Evolutionary conservation across 768 basidiomycete genomes (phyloP).

Genomic region (Suillus bovinus): DNA sequence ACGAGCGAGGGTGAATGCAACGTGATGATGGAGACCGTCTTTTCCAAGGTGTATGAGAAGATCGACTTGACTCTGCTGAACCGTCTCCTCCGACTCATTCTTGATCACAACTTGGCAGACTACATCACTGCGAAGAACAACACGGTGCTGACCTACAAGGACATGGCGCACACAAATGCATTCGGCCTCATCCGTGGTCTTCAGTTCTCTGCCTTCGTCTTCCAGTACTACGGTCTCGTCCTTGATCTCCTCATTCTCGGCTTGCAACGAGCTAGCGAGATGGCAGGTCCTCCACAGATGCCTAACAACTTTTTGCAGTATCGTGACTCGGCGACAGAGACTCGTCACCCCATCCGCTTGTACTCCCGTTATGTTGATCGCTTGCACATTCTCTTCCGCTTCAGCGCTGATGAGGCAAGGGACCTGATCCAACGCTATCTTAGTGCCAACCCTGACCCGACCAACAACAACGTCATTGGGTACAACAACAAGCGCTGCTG

Average conservation of each 20-base stretch:
- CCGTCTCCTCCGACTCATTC: conserved; percentile 90
- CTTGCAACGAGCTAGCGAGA: conserved; percentile 96
- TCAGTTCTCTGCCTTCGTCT: conserved; percentile 98
- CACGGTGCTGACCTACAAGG: conserved; percentile 90
- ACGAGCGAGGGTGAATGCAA: conserved; percentile 97
- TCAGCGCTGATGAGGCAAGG: conserved; percentile 94
- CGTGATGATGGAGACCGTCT: conserved; percentile 98
- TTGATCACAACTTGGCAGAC: conserved; percentile 98
- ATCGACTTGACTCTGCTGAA: conserved; percentile 96
- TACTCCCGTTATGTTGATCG: conserved; percentile 97
- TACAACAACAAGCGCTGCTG: conserved; percentile 99
- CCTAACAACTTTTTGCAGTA: conserved; percentile 99
- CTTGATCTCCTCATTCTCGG: conserved; percentile 95
- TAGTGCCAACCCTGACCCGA: conserved; percentile 96
- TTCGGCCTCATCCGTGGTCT: conserved; percentile 97
- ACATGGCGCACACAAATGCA: conserved; percentile 98
- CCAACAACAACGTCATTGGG: conserved; percentile 98
- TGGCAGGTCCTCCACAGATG: conserved; percentile 97
- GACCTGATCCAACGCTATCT: conserved; percentile 98
- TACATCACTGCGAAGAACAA: conserved; percentile 99
- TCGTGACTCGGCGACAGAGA: conserved; percentile 93
- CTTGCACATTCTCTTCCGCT: conserved; percentile 95
- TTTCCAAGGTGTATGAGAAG: conserved; percentile 99
- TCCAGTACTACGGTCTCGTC: conserved; percentile 97
- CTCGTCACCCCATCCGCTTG: conserved; percentile 94